Evolutionary conservation across 257 asterid genomes (phyloP).

Genomic region (Fraxinus excelsior): DNA sequence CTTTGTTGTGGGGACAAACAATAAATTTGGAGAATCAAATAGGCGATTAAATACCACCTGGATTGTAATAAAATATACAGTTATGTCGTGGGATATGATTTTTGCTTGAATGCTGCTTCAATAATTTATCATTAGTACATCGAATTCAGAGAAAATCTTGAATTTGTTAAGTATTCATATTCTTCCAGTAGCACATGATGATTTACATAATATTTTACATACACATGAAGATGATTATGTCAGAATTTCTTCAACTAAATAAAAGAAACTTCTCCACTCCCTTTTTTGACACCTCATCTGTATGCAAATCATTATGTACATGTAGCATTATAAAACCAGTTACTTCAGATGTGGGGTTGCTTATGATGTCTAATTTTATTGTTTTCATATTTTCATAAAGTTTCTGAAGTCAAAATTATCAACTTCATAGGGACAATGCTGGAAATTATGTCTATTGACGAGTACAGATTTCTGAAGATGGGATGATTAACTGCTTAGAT

Average conservation of each 20-base stretch:
- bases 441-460: not conserved
- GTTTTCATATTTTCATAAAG: not conserved
- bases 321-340: not conserved
- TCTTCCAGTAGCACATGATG: not conserved
- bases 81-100: conserved; percentile 40
- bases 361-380: conserved; percentile 8
- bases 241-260: too few relatives aligned
- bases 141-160: conserved; percentile 28
- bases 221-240: too few relatives aligned
- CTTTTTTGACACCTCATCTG: too few relatives aligned
- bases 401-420: not conserved
- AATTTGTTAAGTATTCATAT: conserved; percentile 24
- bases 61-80: conserved; percentile 42
- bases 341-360: conserved; percentile 1
- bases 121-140: conserved; percentile 24
- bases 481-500: not conserved
- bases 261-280: too few relatives aligned
- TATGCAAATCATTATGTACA: too few relatives aligned
- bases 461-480: not conserved
- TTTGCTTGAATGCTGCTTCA: conserved; percentile 29
- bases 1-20: not conserved
- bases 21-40: not conserved
- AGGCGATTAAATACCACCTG: conserved; percentile 38
- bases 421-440: not conserved
- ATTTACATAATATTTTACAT: too few relatives aligned